Percentiles rank a stretch among this genome's conserved stretches.
Evolutionary conservation across 2,329 filamentous ascomycete genomes (phyloP).

Genomic region (Diatrype stigma): DNA sequence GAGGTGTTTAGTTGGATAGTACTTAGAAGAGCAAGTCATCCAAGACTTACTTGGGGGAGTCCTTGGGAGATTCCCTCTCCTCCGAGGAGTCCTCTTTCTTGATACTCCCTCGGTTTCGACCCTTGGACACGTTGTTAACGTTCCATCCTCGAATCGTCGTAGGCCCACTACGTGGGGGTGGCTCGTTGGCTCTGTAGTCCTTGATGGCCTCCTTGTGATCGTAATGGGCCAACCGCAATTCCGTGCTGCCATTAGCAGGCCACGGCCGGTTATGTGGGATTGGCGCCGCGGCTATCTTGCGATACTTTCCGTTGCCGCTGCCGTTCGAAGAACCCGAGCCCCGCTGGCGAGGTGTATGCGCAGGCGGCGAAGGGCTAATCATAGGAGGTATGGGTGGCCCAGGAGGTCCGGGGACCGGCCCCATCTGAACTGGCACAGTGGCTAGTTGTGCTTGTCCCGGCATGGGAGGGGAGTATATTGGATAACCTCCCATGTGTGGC

Average conservation of each 20-base stretch:
- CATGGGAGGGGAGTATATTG: slow-evolving; percentile 22
- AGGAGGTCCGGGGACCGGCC: slow-evolving; percentile 9
- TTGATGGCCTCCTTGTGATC: slow-evolving; percentile 52
- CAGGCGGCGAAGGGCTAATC: slow-evolving; percentile 23
- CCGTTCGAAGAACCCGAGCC: slow-evolving; percentile 28
- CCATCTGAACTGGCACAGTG: slow-evolving; percentile 22
- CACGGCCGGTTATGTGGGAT: slow-evolving; percentile 47
- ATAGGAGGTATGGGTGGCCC: slow-evolving; percentile 12
- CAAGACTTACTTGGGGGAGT: slow-evolving; percentile 24
- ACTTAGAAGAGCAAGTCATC: slow-evolving; percentile 1
- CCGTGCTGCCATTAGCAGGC: slow-evolving; percentile 41
- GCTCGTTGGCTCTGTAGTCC: slow-evolving; percentile 51
- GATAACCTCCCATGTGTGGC: slow-evolving; percentile 14
- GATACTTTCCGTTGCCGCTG: slow-evolving; percentile 40
- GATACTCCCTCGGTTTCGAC: slow-evolving; percentile 22
- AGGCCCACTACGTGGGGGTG: slow-evolving; percentile 51
- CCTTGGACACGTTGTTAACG: slow-evolving; percentile 37
- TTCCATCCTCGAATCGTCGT: slow-evolving; percentile 57
- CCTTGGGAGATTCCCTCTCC: slow-evolving; percentile 28
- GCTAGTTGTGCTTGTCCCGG: slow-evolving; percentile 20
- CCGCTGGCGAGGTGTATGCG: slow-evolving; percentile 25
- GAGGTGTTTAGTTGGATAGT: slow-evolving; percentile 9
- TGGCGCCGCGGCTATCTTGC: slow-evolving; percentile 56
- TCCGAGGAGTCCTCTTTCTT: slow-evolving; percentile 24
- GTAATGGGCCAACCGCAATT: slow-evolving; percentile 57